phyloP scores from a whole-genome alignment of 164 flowering plant genomes.

The Stephania cephalantha region DNA sequence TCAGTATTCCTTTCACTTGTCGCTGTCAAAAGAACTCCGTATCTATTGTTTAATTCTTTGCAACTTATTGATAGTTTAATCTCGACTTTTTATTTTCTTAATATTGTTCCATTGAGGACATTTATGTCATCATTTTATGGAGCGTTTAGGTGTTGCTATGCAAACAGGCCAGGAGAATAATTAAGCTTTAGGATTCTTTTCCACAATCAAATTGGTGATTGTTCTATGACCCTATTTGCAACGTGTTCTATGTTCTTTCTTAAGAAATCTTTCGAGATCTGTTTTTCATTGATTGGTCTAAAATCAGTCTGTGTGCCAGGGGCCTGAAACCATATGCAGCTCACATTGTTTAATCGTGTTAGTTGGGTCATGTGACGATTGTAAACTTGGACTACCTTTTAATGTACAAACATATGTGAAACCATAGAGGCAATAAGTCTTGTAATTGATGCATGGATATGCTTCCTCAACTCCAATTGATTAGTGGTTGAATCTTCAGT shows the following conservation, averaged over 20 bases:
- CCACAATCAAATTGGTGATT: not conserved
- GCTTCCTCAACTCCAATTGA: too few species aligned
- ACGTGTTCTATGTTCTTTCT: not conserved
- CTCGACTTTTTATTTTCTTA: too few species aligned
- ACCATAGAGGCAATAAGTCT: constrained; percentile 71
- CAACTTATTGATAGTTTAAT: too few species aligned
- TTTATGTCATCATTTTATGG: too few species aligned
- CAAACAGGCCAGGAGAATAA: not conserved
- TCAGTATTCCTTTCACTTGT: constrained; percentile 6
- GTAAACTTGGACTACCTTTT: not conserved
- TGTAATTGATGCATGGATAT: constrained; percentile 26
- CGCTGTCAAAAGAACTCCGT: not conserved
- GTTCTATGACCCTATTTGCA: not conserved
- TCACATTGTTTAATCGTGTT: not conserved
- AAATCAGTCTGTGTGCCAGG: not conserved
- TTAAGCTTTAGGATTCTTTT: not conserved
- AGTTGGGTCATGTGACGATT: not conserved
- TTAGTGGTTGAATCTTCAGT: too few species aligned
- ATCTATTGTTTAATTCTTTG: not conserved
- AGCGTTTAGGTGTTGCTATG: too few species aligned
- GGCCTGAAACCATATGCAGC: not conserved
- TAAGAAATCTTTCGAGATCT: not conserved
- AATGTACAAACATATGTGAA: constrained; percentile 1
- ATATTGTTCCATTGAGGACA: too few species aligned
- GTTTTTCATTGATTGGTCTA: not conserved